Evolutionary conservation across 2,329 filamentous ascomycete genomes (phyloP).

Genomic region (Cyphellophora europaea): DNA sequence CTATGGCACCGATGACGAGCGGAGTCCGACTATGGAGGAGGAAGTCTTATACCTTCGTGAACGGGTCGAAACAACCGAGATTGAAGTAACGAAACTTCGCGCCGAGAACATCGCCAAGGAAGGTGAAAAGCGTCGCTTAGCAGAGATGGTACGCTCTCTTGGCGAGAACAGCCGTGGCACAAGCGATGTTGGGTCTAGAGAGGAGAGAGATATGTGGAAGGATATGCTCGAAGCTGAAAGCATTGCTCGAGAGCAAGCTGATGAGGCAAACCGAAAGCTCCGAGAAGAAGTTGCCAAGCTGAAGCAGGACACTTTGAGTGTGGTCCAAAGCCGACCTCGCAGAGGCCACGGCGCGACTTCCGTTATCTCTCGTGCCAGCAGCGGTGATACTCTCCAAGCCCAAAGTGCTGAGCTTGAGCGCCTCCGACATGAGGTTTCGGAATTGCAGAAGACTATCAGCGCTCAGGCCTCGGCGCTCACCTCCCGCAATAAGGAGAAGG

Average conservation of each 20-base stretch:
- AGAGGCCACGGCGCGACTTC: slow-evolving; percentile 26
- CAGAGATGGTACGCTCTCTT: slow-evolving; percentile 65
- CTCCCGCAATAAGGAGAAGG: slow-evolving; percentile 88
- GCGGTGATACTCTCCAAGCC: slow-evolving; percentile 37
- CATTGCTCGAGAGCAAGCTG: slow-evolving; percentile 75
- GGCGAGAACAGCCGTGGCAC: slow-evolving; percentile 41
- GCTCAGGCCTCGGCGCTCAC: slow-evolving; percentile 97
- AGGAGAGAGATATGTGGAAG: slow-evolving; percentile 73
- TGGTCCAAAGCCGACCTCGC: slow-evolving; percentile 23
- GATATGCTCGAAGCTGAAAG: slow-evolving; percentile 90
- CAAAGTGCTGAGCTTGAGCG: slow-evolving; percentile 67
- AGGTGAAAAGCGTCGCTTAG: slow-evolving; percentile 75
- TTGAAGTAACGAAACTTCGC: slow-evolving; percentile 72
- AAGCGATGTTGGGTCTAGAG: slow-evolving; percentile 39
- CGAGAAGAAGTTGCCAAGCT: slow-evolving; percentile 75
- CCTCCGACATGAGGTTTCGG: slow-evolving; percentile 82
- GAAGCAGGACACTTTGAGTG: slow-evolving; percentile 30
- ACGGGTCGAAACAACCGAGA: slow-evolving; percentile 72
- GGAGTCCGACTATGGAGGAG: slow-evolving; percentile 54
- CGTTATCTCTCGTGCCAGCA: slow-evolving; percentile 29
- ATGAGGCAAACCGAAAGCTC: slow-evolving; percentile 77
- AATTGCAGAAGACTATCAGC: slow-evolving; percentile 81
- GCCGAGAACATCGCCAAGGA: slow-evolving; percentile 71
- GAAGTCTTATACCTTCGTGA: slow-evolving; percentile 80
- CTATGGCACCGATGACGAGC: slow-evolving; percentile 48